Conservation (phyloP, 805 yeast species). For the Starmerella davenportii region DNA sequence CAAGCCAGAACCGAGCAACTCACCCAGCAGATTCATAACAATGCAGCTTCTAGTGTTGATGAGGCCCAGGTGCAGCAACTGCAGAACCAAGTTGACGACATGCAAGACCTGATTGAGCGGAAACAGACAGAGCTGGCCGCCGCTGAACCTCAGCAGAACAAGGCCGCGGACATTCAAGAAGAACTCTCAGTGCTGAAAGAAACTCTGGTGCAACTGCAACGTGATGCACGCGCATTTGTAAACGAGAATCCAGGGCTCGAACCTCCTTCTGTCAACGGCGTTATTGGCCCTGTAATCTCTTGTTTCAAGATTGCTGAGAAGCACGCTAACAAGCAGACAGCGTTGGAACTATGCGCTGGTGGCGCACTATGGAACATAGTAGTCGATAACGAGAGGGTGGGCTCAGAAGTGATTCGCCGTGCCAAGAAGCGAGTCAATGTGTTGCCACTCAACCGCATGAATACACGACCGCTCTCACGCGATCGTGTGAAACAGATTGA, state of each 20-base stretch:
- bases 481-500: slow-evolving; percentile 48
- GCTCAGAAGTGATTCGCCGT: slow-evolving; percentile 59
- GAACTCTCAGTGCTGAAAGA: neutral
- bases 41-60: neutral
- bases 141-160: neutral
- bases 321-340: slow-evolving; percentile 47
- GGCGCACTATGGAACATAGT: slow-evolving; percentile 76
- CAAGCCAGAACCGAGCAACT: neutral
- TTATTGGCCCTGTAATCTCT: slow-evolving; percentile 82
- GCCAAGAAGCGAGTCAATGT: slow-evolving; percentile 80
- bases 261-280: slow-evolving; percentile 34
- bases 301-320: slow-evolving; percentile 45
- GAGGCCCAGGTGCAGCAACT: neutral
- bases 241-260: slow-evolving; percentile 9
- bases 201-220: slow-evolving; percentile 3
- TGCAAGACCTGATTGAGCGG: neutral
- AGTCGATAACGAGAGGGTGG: slow-evolving; percentile 73
- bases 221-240: slow-evolving; percentile 7
- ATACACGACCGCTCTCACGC: slow-evolving; percentile 37
- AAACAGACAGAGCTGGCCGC: neutral
- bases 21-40: neutral
- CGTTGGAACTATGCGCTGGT: slow-evolving; percentile 89
- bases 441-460: slow-evolving; percentile 76
- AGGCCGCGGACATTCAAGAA: neutral
- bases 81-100: neutral